Base-by-base conservation (phyloP, 306 rosid genomes). In the Malus sylvestris region DNA sequence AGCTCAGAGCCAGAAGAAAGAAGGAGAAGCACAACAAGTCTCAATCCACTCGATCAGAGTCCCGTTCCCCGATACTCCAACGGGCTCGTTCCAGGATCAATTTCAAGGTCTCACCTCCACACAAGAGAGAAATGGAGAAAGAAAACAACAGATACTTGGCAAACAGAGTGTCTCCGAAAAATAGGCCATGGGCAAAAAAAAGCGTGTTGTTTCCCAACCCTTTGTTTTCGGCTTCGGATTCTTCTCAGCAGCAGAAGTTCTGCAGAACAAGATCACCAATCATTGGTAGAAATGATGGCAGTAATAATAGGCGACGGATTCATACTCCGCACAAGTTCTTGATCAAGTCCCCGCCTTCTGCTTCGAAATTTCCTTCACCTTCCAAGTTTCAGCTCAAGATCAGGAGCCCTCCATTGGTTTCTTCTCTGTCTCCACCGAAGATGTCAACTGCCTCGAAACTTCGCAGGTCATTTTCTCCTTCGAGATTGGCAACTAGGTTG, bases 161-260 rank as follows among this genome's bases (percentile, higher is more conserved):
- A 5, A 95, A 95, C 67, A 86, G 97, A 72, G 96, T 95, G 23
- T 95, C 98, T 1, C 93, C 99, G 1, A 90, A 85, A 81, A 88
- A 91, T 74, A 92, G 76, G 45, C 97, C 97, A 46, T 95, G 98
- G 99, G 89, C 88, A 22, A 95, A 82, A 59, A 95, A 90, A 75
- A 63, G 98, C 35, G 97, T 92, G 7, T 85, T 95, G n/a, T 95
- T 92, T 75, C 99, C 99, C 22, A 95, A 95, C 80, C 97, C 99
- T 81, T 80, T 95, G 82, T 95, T 91, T 86, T 70, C 76, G n/a
- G 81, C 97, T 16, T 76, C 87, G 1, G 74, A 74, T 45, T 9
- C 42, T 32, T 64, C 68, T 64, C 88, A 80, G 73, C 82, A 81
- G 18, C 89, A 87, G 15, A 91, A 85, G 71, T 92, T 90, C 67